Conservation (phyloP, 2,329 filamentous ascomycete genomes). For the Xylaria hypoxylon region DNA sequence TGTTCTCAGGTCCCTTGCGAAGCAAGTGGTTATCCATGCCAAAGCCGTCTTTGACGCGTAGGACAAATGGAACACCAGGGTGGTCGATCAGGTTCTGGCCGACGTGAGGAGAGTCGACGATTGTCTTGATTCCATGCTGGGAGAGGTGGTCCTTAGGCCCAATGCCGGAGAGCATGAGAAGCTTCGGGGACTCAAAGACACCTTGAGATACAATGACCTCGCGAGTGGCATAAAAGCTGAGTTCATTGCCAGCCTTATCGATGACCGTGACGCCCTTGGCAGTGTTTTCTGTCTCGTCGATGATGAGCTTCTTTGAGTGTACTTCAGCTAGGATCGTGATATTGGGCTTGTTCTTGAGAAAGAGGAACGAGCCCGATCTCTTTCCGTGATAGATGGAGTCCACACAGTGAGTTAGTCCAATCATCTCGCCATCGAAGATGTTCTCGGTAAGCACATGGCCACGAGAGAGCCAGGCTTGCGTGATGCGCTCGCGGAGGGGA, state of each 20-base stretch:
- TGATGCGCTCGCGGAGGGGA: slow-evolving; percentile 63
- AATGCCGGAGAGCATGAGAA: slow-evolving; percentile 74
- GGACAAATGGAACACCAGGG: slow-evolving; percentile 64
- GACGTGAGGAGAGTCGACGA: slow-evolving; percentile 70
- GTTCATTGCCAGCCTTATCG: slow-evolving; percentile 54
- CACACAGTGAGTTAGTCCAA: slow-evolving; percentile 64
- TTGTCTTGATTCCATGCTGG: slow-evolving; percentile 63
- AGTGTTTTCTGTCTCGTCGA: slow-evolving; percentile 56
- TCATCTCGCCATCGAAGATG: slow-evolving; percentile 67
- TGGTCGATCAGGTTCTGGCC: slow-evolving; percentile 74
- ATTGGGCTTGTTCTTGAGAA: slow-evolving; percentile 61
- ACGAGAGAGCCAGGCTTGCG: slow-evolving; percentile 64
- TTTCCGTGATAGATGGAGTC: slow-evolving; percentile 69
- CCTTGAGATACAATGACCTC: slow-evolving; percentile 64
- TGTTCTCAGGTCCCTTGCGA: slow-evolving; percentile 52
- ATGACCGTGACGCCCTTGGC: slow-evolving; percentile 62
- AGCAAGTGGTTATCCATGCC: slow-evolving; percentile 57
- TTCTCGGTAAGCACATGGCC: slow-evolving; percentile 64
- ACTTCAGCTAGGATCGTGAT: slow-evolving; percentile 62
- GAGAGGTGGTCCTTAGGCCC: slow-evolving; percentile 66
- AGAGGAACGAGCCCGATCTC: slow-evolving; percentile 63
- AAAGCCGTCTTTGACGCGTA: slow-evolving; percentile 57
- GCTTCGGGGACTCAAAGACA: slow-evolving; percentile 72
- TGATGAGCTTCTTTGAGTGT: slow-evolving; percentile 65
- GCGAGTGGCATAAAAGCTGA: slow-evolving; percentile 60